Base-by-base conservation (phyloP, 495 filamentous ascomycete species). In the Xylaria venustula region DNA sequence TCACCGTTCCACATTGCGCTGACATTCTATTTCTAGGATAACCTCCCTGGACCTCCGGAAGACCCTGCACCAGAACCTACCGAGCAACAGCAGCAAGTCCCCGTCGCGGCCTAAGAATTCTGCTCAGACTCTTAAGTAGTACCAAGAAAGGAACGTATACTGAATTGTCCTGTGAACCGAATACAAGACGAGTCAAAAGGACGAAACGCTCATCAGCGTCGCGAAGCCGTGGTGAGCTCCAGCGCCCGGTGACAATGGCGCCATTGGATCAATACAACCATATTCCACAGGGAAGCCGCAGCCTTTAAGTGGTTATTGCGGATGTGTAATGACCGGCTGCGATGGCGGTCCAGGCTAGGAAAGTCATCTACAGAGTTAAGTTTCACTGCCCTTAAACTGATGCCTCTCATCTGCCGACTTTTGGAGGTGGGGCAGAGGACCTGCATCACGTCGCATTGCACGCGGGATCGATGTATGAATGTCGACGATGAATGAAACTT, bases 11-110 rank as follows among this genome's bases (percentile, higher is more conserved):
- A 12, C 52, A 12, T 48, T 3, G 36, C 5, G 30, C 54, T 61
- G 25, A 61, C 50, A 19, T 23, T 47, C 47, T 47, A 12, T 20
- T 55, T 32, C n/a, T 36, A 79, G 77, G 72, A 77, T 48, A 67
- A 77, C 30, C 50, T 75, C 17, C 70, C 68, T 30, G 68, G 65
- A 42, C 68, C 71, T 14, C 51, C 61, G 3, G 68, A 66, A 9
- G 66, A 67, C 60, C 49, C 67, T 30, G 56, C 59, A 2, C 57
- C 62, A 25, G 63, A 66, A 28, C 25, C 41, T 22, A 25, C 65
- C 22, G 66, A 62, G 7, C 46, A 41, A 30, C 56, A 19, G 25
- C 60, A 66, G 30, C 68, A 68, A 63, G 60, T 75, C 5, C 58
- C 71, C 17, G 44, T 73, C 23, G 58, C 63, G 17, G 71, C 71